phyloP scores from a whole-genome alignment of 2,329 filamentous ascomycete genomes.

The Rhynchosporium secalis region DNA sequence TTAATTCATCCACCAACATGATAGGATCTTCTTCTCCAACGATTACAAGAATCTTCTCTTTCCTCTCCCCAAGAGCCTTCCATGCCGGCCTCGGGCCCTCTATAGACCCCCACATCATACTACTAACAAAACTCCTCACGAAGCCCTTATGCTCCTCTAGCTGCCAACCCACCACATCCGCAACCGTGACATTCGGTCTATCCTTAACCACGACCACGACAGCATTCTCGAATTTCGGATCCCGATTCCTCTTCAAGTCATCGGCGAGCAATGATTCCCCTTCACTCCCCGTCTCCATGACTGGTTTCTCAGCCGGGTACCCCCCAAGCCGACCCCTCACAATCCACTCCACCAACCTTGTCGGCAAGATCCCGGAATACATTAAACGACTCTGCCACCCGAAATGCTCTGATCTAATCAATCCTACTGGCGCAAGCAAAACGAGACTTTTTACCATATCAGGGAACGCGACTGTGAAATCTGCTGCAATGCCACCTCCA shows the following conservation, averaged over 20 bases:
- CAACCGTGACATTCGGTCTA: slow-evolving; percentile 29
- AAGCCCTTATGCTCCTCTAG: slow-evolving; percentile 57
- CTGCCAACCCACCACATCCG: slow-evolving; percentile 54
- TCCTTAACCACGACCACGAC: slow-evolving; percentile 28
- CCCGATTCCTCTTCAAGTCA: slow-evolving; percentile 27
- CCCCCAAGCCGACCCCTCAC: slow-evolving; percentile 20
- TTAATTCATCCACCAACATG: slow-evolving; percentile 49
- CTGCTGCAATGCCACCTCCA: slow-evolving; percentile 70
- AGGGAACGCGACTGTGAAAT: slow-evolving; percentile 70
- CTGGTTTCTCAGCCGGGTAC: slow-evolving; percentile 1
- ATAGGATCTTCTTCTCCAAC: slow-evolving; percentile 50
- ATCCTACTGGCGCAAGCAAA: slow-evolving; percentile 75
- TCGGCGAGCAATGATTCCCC: slow-evolving; percentile 21
- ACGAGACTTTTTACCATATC: slow-evolving; percentile 68
- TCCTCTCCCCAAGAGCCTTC: slow-evolving; percentile 48
- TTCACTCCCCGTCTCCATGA: slow-evolving; percentile 14
- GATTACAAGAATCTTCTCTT: slow-evolving; percentile 52
- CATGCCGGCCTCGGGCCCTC: slow-evolving; percentile 54
- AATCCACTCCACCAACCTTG: slow-evolving; percentile 42
- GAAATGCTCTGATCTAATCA: slow-evolving; percentile 61
- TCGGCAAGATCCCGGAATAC: slow-evolving; percentile 57
- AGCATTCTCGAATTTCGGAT: slow-evolving; percentile 26
- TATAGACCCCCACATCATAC: slow-evolving; percentile 55
- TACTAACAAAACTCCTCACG: slow-evolving; percentile 60
- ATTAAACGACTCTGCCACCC: slow-evolving; percentile 51